Evolutionary conservation across 495 filamentous ascomycete species (phyloP).

Genomic region (Xylaria sp.): DNA sequence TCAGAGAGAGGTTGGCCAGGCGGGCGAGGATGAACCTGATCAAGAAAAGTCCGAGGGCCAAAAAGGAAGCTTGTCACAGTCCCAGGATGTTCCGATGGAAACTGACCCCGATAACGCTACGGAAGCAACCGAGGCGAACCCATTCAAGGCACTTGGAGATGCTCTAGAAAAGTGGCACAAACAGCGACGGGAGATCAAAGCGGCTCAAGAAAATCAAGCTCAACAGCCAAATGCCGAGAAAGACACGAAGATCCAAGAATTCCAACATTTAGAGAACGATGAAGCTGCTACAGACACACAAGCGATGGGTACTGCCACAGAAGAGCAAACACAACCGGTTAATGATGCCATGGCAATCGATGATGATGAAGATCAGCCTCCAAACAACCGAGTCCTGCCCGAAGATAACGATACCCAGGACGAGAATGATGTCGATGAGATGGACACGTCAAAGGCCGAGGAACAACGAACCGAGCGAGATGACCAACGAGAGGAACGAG

Average conservation of each 20-base stretch:
- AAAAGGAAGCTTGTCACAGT: constrained; percentile 54
- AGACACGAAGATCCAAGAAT: constrained; percentile 73
- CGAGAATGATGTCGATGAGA: constrained; percentile 57
- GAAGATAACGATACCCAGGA: constrained; percentile 61
- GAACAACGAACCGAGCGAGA: constrained; percentile 52
- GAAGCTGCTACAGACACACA: constrained; percentile 82
- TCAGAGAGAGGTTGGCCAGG: constrained; percentile 55
- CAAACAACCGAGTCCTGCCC: constrained; percentile 34
- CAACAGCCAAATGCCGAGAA: constrained; percentile 50
- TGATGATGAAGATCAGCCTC: constrained; percentile 64
- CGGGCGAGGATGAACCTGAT: constrained; percentile 56
- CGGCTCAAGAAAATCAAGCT: constrained; percentile 68
- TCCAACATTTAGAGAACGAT: constrained; percentile 89
- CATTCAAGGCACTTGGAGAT: constrained; percentile 93
- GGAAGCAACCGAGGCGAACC: constrained; percentile 57
- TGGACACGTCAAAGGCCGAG: constrained; percentile 39
- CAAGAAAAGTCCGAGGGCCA: constrained; percentile 57
- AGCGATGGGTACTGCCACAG: constrained; percentile 84
- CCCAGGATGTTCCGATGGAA: constrained; percentile 62
- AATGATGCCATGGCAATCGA: constrained; percentile 87
- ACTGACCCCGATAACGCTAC: constrained; percentile 52
- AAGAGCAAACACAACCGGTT: constrained; percentile 82
- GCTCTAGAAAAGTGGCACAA: constrained; percentile 92
- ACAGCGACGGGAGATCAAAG: constrained; percentile 77
- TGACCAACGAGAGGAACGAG: constrained; percentile 48